Conservation (phyloP, 2,329 filamentous ascomycete genomes). For the Penicillium sp. region DNA sequence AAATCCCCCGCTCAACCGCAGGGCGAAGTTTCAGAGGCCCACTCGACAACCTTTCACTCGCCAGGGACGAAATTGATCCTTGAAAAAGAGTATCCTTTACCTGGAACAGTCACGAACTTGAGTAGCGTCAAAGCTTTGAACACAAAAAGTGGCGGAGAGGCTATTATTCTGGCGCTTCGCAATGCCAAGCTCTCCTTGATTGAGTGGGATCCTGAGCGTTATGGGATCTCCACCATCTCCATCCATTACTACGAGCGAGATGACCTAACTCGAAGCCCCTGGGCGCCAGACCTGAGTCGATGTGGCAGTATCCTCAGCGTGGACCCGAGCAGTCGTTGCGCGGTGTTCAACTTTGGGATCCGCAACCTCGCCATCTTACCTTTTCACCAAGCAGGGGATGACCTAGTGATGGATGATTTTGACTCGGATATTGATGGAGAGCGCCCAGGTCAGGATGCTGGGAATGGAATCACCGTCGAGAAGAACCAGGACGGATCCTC, state of each 20-base stretch:
- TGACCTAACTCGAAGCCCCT: constrained; percentile 80
- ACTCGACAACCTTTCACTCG: constrained; percentile 66
- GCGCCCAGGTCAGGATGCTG: constrained; percentile 53
- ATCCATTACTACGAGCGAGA: constrained; percentile 99
- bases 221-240: constrained; percentile 82
- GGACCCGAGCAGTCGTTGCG: constrained; percentile 90
- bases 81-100: constrained; percentile 79
- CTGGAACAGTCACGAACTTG: constrained; percentile 83
- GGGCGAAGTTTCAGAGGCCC: constrained; percentile 37
- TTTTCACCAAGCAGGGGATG: constrained; percentile 83
- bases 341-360: constrained; percentile 87
- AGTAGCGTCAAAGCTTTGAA: constrained; percentile 74
- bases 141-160: constrained; percentile 80
- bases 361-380: constrained; percentile 91
- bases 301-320: constrained; percentile 82
- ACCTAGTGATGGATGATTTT: constrained; percentile 90
- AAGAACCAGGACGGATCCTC: constrained; percentile 38
- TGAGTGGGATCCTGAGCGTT: constrained; percentile 85
- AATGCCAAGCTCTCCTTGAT: constrained; percentile 92
- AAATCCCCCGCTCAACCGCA: constrained; percentile 57
- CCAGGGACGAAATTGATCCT: constrained; percentile 78
- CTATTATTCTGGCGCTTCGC: constrained; percentile 79
- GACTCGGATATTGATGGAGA: constrained; percentile 79
- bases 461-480: constrained; percentile 31
- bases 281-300: constrained; percentile 74